Base-by-base conservation (phyloP, 495 filamentous ascomycete species). In the Haplographium delicatum region DNA sequence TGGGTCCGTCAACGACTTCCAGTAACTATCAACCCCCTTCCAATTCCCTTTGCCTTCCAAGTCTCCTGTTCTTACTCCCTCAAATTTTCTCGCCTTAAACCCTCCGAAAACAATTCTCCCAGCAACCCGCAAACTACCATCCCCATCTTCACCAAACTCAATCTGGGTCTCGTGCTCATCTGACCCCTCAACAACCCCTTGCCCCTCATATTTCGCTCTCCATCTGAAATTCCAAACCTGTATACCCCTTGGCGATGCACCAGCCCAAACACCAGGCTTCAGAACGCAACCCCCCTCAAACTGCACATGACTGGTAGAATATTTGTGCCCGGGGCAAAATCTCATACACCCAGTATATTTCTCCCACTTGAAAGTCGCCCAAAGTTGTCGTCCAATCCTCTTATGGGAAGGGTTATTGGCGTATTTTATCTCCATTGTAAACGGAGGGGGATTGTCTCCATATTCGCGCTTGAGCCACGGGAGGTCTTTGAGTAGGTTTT, bases 201-300 rank as follows among this genome's bases (percentile, higher is more conserved):
- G 22, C 22, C 23, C 22, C n/a, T 26, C 25, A 16, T 44, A 18
- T 30, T 20, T 11, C 25, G 23, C 42, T 23, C 25, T 44, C 42
- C 42, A 44, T 44, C 42, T 26, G n/a, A 44, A 44, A 30, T 44
- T 44, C 42, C 42, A 44, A 16, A 30, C 25, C 22, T 26, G 11
- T 44, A 30, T 44, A 8, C 42, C 42, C 25, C 22, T 26, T 7
- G 42, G 42, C 11, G 20, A 18, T 20, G 42, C 42, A 18, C 42
- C 42, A 27, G 42, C 23, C 42, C 42, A 44, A 30, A 16, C 25
- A 16, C 42, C 42, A 20, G 22, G 11, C 22, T 30, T 23, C 20
- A 44, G 25, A 44, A 44, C 11, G n/a, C 42, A 44, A 27, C 6
- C 42, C 5, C 30, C 42, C 11, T 44, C n/a, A 23, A 44, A 44